A percentile compares a stretch with the other conserved stretches of the same genome.
phyloP scores from a whole-genome alignment of 1,284 basidiomycete species.

The Naganishia liquefaciens region DNA sequence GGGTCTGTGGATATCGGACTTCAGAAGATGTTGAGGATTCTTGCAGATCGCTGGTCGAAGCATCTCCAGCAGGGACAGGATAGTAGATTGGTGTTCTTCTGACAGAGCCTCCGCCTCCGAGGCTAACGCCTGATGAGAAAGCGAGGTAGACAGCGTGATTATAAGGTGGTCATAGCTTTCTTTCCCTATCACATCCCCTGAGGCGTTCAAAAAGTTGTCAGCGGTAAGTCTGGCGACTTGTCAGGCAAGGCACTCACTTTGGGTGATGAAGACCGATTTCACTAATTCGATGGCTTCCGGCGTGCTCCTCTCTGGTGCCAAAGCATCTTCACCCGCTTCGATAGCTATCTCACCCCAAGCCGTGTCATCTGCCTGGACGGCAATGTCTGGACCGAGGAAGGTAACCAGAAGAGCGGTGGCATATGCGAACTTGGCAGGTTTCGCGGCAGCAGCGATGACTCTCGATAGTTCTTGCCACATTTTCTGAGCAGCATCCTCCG shows the following conservation, averaged over 20 bases:
- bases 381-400: slow-evolving; percentile 1
- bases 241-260: slow-evolving; percentile 16
- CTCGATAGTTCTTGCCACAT: slow-evolving; percentile 22
- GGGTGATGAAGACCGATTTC: slow-evolving; percentile 5
- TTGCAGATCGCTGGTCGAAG: slow-evolving; percentile 12
- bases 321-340: slow-evolving; percentile 29
- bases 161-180: slow-evolving; percentile 26
- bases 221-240: too few relatives aligned
- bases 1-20: slow-evolving; percentile 25
- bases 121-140: slow-evolving; percentile 23
- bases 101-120: not conserved
- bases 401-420: slow-evolving; percentile 23
- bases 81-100: not conserved
- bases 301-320: not conserved
- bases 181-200: slow-evolving; percentile 21
- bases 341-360: slow-evolving; percentile 30
- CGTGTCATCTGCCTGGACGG: slow-evolving; percentile 12
- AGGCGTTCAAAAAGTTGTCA: too few relatives aligned
- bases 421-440: slow-evolving; percentile 8
- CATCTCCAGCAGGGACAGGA: slow-evolving; percentile 10
- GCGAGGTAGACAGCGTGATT: slow-evolving; percentile 18
- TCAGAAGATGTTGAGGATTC: slow-evolving; percentile 4
- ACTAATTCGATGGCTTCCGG: slow-evolving; percentile 24
- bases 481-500: not conserved
- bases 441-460: slow-evolving; percentile 4